Percentiles rank a stretch among this genome's conserved stretches.
phyloP scores from a whole-genome alignment of 2,329 filamentous ascomycete genomes.

The Biscogniauxia marginata region DNA sequence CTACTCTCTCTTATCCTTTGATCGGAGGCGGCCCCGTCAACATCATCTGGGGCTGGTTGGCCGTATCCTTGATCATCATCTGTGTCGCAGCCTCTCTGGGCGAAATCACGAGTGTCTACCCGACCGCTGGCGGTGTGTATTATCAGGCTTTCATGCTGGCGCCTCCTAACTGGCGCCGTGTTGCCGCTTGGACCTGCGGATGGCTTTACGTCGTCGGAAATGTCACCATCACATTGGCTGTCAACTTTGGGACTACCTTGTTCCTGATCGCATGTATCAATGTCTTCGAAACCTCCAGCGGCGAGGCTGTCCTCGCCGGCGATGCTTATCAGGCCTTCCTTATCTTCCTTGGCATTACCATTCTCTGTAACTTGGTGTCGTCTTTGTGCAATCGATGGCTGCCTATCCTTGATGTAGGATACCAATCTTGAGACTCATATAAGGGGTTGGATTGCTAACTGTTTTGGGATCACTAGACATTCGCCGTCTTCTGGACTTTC shows the following conservation, averaged over 20 bases:
- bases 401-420: conserved; percentile 65
- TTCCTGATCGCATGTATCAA: conserved; percentile 57
- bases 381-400: conserved; percentile 66
- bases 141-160: conserved; percentile 78
- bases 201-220: conserved; percentile 79
- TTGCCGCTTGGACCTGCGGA: conserved; percentile 69
- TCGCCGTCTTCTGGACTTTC: conserved; percentile 74
- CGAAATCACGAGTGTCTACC: conserved; percentile 74
- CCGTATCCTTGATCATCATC: conserved; percentile 66
- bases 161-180: conserved; percentile 56
- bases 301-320: conserved; percentile 43
- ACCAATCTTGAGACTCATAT: background rate
- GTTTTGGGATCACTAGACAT: conserved; percentile 49
- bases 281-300: conserved; percentile 48
- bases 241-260: conserved; percentile 76
- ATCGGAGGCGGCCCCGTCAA: conserved; percentile 65
- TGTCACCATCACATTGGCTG: conserved; percentile 79
- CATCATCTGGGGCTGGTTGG: conserved; percentile 72
- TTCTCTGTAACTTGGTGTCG: conserved; percentile 65
- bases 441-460: conserved; percentile 3
- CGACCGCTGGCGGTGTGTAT: conserved; percentile 76
- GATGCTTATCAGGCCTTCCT: conserved; percentile 66
- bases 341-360: conserved; percentile 67
- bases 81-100: conserved; percentile 69
- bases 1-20: conserved; percentile 67